Evolutionary conservation across 2,329 filamentous ascomycete species (phyloP), one percentile per base, ranked within the genome.

Genomic region (Pestalotiopsis sp.): DNA sequence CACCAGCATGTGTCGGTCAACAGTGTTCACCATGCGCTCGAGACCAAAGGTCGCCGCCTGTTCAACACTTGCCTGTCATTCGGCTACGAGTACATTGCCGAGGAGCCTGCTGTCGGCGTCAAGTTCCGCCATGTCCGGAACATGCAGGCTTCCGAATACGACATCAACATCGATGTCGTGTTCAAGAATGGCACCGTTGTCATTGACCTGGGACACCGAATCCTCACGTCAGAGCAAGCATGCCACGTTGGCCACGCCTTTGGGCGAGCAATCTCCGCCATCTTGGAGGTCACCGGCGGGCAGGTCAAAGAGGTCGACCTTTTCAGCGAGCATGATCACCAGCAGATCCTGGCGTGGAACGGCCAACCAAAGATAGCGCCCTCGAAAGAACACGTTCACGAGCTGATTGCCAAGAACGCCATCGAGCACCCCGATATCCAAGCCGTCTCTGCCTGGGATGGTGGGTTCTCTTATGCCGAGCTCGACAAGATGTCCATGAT

Each of bases 281-380:
- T 87, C 1, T 70, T 88, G 13, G 76, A 79, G 2, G 74, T 76
- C 3, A 81, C 83, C 0, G 78, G 80, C 10, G 78, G 77, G 17
- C 75, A 78, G 3, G 77, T 88, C 64, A 81, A 78, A 5, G 77
- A 85, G 22, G 76, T 85, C 30, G 83, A 88, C 73, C 78, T 87
- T 3, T 88, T 89, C 71, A 88, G 82, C 13, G 83, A 86, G 61
- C 79, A 83, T 9, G 87, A 90, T 70, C 84, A 84, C 69, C 80
- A 83, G 4, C 85, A 88, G 66, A 83, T 89, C 56, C 73, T 85
- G 7, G 81, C 82, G 4, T 88, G 87, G 78, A 86, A 85, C 64
- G 82, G 82, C 70, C 81, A 82, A 38, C 74, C 77, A 0, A 80
- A 80, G 2, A 78, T 81, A 1, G 78, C 82, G 4, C 77, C 80